phyloP scores from a whole-genome alignment of 169 alveolate genomes.

The Cytauxzoon felis region DNA sequence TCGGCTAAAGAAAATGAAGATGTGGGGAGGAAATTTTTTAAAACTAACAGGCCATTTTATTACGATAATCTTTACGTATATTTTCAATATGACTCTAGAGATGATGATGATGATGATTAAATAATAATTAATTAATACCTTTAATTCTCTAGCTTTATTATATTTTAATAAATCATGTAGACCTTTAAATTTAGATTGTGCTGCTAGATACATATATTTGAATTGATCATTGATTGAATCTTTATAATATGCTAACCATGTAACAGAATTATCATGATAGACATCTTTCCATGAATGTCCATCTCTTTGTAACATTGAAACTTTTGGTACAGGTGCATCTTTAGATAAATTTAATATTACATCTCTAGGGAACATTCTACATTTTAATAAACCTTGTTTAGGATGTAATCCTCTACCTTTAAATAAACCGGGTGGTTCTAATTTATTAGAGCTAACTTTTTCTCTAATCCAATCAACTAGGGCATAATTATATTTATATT shows the following conservation, averaged over 20 bases:
- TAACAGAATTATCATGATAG: conserved; percentile 91
- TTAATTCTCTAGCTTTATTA: conserved; percentile 93
- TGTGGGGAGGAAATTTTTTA: too few species aligned
- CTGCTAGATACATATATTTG: conserved; percentile 91
- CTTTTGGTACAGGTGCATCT: conserved; percentile 95
- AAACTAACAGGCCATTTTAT: conserved; percentile 81
- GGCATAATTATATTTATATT: conserved; percentile 76
- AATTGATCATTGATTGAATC: conserved; percentile 89
- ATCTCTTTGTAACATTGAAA: conserved; percentile 77
- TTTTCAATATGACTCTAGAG: conserved; percentile 72
- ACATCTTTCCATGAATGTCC: conserved; percentile 98
- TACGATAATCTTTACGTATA: conserved; percentile 86
- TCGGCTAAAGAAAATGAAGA: too few species aligned
- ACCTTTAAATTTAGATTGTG: conserved; percentile 93
- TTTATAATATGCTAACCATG: conserved; percentile 94
- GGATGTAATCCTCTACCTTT: conserved; percentile 99
- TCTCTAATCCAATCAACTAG: conserved; percentile 82
- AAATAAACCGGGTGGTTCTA: conserved; percentile 98
- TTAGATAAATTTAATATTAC: conserved; percentile 91
- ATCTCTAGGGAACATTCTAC: conserved; percentile 89
- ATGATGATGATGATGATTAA: conserved; percentile 2
- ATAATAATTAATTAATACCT: conserved; percentile 44
- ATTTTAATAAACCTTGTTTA: conserved; percentile 88
- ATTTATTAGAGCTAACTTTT: conserved; percentile 88
- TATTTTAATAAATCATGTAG: conserved; percentile 93